Percentiles rank a stretch among this genome's conserved stretches.
Conservation (phyloP, 1,284 basidiomycete genomes). For the Puccinia hordei region DNA sequence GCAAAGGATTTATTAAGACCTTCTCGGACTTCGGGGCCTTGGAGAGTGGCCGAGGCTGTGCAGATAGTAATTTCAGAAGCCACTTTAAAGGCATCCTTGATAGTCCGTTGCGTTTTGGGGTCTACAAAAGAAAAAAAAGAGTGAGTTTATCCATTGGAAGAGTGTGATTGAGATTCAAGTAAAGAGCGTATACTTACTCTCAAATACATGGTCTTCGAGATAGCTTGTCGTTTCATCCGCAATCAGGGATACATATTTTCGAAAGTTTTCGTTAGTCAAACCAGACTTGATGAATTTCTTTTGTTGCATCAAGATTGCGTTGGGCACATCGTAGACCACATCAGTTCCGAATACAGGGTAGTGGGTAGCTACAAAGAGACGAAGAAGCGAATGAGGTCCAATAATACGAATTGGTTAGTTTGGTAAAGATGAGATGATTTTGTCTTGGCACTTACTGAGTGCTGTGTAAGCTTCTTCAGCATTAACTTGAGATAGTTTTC, state of each 20-base stretch:
- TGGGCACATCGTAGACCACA: constrained; percentile 96
- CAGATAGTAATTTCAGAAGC: constrained; percentile 93
- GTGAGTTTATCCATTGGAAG: not conserved
- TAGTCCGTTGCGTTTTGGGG: not conserved
- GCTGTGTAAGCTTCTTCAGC: constrained; percentile 92
- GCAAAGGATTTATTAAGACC: constrained; percentile 82
- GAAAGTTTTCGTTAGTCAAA: constrained; percentile 86
- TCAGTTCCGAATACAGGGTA: constrained; percentile 84
- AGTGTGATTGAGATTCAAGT: not conserved
- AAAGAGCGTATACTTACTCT: constrained; percentile 68
- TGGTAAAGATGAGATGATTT: constrained; percentile 62
- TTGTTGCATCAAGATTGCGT: constrained; percentile 97
- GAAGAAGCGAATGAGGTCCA: not conserved
- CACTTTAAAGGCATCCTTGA: constrained; percentile 68
- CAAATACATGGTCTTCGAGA: constrained; percentile 61
- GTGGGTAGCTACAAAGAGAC: constrained; percentile 58
- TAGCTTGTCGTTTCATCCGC: constrained; percentile 68
- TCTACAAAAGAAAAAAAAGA: constrained; percentile 6
- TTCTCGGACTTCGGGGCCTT: constrained; percentile 84
- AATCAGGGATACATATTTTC: constrained; percentile 87
- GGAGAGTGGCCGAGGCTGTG: constrained; percentile 87
- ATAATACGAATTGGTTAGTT: not conserved
- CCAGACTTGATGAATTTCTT: constrained; percentile 96
- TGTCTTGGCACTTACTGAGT: constrained; percentile 64
- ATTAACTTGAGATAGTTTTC: constrained; percentile 85